phyloP scores from a whole-genome alignment of 2,329 filamentous ascomycete genomes.

The Talaromyces sp. region DNA sequence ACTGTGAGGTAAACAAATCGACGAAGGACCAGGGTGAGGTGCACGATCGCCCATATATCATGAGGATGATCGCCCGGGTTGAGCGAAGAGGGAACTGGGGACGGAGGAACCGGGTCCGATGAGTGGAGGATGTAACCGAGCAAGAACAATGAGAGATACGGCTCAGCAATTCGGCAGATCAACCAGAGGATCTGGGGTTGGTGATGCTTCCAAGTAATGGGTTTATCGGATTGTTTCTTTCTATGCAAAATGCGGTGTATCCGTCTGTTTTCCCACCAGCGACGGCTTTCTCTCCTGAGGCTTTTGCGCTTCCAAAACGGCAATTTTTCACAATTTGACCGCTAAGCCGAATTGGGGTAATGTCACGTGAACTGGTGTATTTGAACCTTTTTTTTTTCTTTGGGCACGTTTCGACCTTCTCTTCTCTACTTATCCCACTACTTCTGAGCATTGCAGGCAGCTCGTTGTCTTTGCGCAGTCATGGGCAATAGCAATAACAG shows the following conservation, averaged over 20 bases:
- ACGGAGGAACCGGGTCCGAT: slow-evolving; percentile 31
- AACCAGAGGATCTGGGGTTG: background rate
- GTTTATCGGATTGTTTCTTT: background rate
- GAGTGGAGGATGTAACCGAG: slow-evolving; percentile 27
- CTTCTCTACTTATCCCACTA: slow-evolving; percentile 21
- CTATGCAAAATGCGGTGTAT: background rate
- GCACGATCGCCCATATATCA: slow-evolving; percentile 24
- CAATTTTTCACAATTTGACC: slow-evolving; percentile 8
- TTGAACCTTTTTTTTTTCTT: slow-evolving; percentile 19
- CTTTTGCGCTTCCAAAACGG: slow-evolving; percentile 8
- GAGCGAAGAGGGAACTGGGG: slow-evolving; percentile 29
- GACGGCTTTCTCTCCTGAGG: slow-evolving; percentile 2
- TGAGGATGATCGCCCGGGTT: slow-evolving; percentile 26
- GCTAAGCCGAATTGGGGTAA: slow-evolving; percentile 16
- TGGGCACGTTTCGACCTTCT: slow-evolving; percentile 5
- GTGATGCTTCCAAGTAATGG: background rate
- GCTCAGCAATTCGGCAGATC: background rate
- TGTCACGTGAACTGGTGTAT: slow-evolving; percentile 23
- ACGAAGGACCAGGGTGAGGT: slow-evolving; percentile 6
- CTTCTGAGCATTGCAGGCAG: background rate
- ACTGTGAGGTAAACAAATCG: slow-evolving; percentile 5
- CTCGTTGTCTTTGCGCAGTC: too few species aligned
- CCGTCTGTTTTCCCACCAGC: slow-evolving; percentile 3
- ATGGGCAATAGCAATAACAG: too few species aligned
- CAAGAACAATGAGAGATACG: slow-evolving; percentile 6